Conservation (phyloP, 345 rosid species). For the Conringia planisiliqua region DNA sequence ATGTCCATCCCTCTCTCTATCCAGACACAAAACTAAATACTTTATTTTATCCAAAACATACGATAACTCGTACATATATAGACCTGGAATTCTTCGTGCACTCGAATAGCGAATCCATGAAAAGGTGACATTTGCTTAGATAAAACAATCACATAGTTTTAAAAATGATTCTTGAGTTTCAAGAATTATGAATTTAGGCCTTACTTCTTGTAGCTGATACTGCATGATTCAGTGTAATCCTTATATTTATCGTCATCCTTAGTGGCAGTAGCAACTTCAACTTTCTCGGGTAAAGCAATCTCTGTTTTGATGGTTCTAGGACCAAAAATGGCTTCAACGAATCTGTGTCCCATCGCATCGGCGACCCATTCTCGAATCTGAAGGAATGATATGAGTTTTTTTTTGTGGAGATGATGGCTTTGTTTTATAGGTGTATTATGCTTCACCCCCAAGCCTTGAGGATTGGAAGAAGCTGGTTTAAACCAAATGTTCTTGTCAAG, state of each 20-base stretch:
- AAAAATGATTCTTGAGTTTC: not conserved
- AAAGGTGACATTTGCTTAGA: conserved; percentile 6
- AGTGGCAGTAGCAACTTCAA: conserved; percentile 2
- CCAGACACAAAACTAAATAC: not conserved
- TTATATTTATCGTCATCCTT: conserved; percentile 19
- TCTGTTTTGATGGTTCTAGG: conserved; percentile 17
- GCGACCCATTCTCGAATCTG: conserved; percentile 12
- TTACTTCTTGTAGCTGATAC: conserved; percentile 17
- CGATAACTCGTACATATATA: not conserved
- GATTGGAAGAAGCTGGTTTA: not conserved
- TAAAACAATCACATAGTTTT: not conserved
- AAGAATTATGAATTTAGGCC: not conserved
- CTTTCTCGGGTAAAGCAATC: not conserved
- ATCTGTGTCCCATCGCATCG: conserved; percentile 10
- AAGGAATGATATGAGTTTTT: not conserved
- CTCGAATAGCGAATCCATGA: conserved; percentile 18
- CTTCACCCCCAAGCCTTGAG: conserved; percentile 9
- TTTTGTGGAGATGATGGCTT: not conserved
- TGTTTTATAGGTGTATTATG: not conserved
- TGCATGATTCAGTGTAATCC: not conserved
- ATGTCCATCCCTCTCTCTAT: too few species aligned
- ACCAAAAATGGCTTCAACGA: conserved; percentile 6
- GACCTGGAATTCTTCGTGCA: conserved; percentile 4
- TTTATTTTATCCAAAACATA: not conserved
- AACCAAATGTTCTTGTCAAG: not conserved